Evolutionary conservation across 2,329 filamentous ascomycete genomes (phyloP), one percentile per base, ranked within the genome.

Genomic region (Epichloe brachyelytri): DNA sequence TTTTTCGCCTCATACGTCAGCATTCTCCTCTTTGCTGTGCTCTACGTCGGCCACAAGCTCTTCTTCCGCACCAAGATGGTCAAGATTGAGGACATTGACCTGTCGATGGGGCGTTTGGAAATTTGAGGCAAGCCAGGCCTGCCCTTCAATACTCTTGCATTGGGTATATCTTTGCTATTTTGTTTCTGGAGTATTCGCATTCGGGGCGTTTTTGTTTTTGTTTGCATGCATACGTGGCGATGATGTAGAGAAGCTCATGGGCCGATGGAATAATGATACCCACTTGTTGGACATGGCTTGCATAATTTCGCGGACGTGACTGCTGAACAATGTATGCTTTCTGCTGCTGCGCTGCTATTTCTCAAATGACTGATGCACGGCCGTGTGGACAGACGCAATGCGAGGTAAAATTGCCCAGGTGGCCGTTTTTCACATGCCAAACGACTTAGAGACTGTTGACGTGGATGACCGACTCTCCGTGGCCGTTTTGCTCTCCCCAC

Each of bases 1-100:
- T 87, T 86, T 58, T 84, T 86, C 55, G 73, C 78, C 3, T 72
- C 76, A 12, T 86, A 86, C 57, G 63, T 85, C 57, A 83, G 79
- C 55, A 60, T 86, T 52, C 78, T 85, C 26, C 61, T 86, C 3
- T 86, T 85, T 58, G 59, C 76, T 3, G 72, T 77, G 3, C 63
- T 84, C 12, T 82, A 77, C 57, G 50, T 76, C 1, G 79, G 76
- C 2, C 82, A 85, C 68, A 86, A 85, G 68, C 43, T 74, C 33
- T 56, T 69, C 43, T 68, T 57, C 55, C 64, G 70, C 48, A 68
- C 68, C 49, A 69, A 65, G 62, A 39, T 67, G 5, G 60, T 73
- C 46, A 63, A 64, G 4, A 33, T 70, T 22, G 54, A 52, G 6
- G 65, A 71, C 19, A 65, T 68, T 19, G 68, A 71, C 45, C 56